A percentile compares a stretch with the other conserved stretches of the same genome.
phyloP scores from a whole-genome alignment of 1,139 yeast species.

The Geotrichum klebahnii region DNA sequence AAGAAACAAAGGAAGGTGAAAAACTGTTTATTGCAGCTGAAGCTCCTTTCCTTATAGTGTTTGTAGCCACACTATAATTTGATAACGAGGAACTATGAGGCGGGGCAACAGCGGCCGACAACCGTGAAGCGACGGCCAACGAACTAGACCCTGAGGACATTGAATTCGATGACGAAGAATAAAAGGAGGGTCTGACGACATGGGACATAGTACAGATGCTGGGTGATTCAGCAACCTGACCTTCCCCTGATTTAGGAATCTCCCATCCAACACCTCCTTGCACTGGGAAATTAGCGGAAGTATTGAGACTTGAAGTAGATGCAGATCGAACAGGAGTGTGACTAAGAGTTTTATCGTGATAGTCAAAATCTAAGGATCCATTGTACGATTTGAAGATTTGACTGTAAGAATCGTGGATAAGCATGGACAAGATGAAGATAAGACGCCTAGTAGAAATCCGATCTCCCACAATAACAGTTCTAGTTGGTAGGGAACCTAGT shows the following conservation, averaged over 20 bases:
- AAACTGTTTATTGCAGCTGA: not conserved
- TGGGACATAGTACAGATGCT: conserved; percentile 30
- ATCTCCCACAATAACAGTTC: conserved; percentile 31
- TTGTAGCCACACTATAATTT: not conserved
- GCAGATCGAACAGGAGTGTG: conserved; percentile 7
- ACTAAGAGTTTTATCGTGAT: conserved; percentile 1
- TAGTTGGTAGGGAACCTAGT: conserved; percentile 23
- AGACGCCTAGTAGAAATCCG: conserved; percentile 29
- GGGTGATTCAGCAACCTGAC: conserved; percentile 26
- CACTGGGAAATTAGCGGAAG: conserved; percentile 19
- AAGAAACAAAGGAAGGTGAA: not conserved
- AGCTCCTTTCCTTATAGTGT: conserved; percentile 1
- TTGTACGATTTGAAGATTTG: not conserved
- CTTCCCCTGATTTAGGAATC: conserved; percentile 24
- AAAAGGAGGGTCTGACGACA: conserved; percentile 31
- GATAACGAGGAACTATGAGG: not conserved
- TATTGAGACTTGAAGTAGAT: not conserved
- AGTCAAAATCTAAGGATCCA: conserved; percentile 5
- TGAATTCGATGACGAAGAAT: conserved; percentile 26
- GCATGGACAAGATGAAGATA: conserved; percentile 30
- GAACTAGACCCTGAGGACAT: conserved; percentile 19
- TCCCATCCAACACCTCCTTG: conserved; percentile 31
- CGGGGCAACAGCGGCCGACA: conserved; percentile 2
- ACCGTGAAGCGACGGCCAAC: not conserved
- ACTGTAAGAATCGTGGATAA: conserved; percentile 24